A percentile compares a stretch with the other conserved stretches of the same genome.
Evolutionary conservation across 2,329 filamentous ascomycete species (phyloP).

Genomic region (Colletotrichum aenigma): DNA sequence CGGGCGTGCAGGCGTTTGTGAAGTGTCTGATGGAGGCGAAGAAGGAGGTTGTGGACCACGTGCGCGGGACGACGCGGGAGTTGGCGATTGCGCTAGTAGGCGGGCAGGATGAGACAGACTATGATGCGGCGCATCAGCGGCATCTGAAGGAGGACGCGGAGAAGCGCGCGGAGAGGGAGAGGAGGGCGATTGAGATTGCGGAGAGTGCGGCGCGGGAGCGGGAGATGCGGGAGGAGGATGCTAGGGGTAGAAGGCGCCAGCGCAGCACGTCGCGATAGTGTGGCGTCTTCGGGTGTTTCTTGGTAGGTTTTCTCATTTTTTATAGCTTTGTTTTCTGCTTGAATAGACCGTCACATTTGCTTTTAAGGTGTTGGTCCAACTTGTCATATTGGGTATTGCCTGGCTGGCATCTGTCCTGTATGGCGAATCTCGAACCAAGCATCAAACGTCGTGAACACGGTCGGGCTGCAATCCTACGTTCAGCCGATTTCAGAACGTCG

Average conservation of each 20-base stretch:
- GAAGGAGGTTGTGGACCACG: background rate
- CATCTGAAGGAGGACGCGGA: background rate
- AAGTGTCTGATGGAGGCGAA: background rate
- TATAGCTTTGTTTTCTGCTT: background rate
- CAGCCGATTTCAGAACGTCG: too few relatives aligned
- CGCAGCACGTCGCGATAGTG: background rate
- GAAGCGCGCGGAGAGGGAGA: background rate
- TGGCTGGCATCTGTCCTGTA: background rate
- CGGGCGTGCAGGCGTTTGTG: background rate
- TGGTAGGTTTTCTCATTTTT: background rate
- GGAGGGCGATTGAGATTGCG: background rate
- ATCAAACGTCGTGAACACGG: background rate
- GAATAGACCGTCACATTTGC: background rate
- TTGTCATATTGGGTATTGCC: background rate
- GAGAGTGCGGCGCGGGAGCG: background rate
- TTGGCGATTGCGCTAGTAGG: conserved; percentile 7
- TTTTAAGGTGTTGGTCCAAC: fast-evolving
- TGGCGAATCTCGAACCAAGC: background rate
- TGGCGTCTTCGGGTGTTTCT: background rate
- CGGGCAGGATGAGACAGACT: background rate
- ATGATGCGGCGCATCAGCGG: background rate
- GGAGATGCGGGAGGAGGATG: background rate
- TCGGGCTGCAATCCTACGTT: too few relatives aligned
- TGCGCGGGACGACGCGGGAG: background rate
- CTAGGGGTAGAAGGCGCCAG: background rate